These are phyloP conservation scores for Penicillium manginii DNA, from an alignment of 495 filamentous ascomycete species.

Conservation along the genomic window DNA sequence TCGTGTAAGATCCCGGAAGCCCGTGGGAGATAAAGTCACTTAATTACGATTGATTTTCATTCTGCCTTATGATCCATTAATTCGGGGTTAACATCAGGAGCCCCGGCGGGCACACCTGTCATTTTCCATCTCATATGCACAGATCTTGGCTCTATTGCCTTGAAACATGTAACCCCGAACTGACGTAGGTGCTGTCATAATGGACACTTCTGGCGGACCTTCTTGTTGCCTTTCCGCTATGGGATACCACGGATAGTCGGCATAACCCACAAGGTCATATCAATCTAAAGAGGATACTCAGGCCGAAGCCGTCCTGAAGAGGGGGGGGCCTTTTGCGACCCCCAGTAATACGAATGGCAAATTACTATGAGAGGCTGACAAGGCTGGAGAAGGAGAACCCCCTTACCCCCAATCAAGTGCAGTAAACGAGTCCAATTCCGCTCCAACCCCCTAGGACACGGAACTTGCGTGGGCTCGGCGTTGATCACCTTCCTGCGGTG, in stretches of 20 bases:
- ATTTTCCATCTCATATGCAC: constrained; percentile 1
- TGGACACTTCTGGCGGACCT: background rate
- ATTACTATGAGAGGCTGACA: constrained; percentile 1
- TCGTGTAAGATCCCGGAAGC: constrained; percentile 4
- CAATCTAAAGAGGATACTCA: background rate
- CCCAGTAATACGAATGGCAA: background rate
- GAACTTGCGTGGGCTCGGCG: background rate
- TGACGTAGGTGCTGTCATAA: background rate
- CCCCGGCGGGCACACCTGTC: background rate
- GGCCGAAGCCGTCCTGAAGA: background rate
- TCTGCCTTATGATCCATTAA: background rate
- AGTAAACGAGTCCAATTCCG: constrained; percentile 1
- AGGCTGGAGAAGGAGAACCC: background rate
- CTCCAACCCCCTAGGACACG: background rate
- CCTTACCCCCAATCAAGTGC: constrained; percentile 1
- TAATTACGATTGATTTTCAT: background rate
- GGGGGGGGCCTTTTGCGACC: background rate
- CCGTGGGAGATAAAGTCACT: constrained; percentile 3
- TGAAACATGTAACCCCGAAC: constrained; percentile 1
- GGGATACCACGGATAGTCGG: background rate
- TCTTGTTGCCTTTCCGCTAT: background rate
- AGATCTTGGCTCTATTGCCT: constrained; percentile 1
- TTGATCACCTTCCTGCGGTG: constrained; percentile 1
- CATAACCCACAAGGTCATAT: background rate
- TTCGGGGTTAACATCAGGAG: background rate